Evolutionary conservation across 495 filamentous ascomycete genomes (phyloP).

Genomic region (Trichoderma virens): DNA sequence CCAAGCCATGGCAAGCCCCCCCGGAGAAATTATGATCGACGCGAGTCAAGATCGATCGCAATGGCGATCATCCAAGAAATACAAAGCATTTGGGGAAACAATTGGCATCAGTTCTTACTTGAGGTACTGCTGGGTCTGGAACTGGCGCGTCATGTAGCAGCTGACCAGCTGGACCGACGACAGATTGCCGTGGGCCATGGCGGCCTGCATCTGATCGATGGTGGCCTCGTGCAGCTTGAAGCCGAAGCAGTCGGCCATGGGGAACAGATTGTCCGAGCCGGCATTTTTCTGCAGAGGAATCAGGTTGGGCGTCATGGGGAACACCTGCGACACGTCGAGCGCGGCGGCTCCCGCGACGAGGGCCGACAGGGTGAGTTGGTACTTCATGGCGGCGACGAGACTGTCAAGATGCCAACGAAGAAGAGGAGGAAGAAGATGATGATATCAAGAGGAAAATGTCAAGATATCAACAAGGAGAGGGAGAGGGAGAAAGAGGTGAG

Average conservation of each 20-base stretch:
- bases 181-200: constrained; percentile 29
- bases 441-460: not conserved
- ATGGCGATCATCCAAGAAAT: too few relatives aligned
- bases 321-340: constrained; percentile 4
- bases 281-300: constrained; percentile 15
- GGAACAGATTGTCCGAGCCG: constrained; percentile 20
- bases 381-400: not conserved
- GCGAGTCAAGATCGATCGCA: not conserved
- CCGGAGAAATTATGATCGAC: too few relatives aligned
- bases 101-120: constrained; percentile 37
- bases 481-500: not conserved
- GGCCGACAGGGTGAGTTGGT: not conserved
- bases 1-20: not conserved
- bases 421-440: not conserved
- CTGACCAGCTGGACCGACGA: constrained; percentile 40
- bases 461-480: not conserved
- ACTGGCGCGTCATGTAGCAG: constrained; percentile 46
- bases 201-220: constrained; percentile 33
- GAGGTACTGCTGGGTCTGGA: constrained; percentile 50
- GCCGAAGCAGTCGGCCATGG: constrained; percentile 54
- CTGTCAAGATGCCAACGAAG: not conserved
- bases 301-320: constrained; percentile 11
- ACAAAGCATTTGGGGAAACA: too few relatives aligned
- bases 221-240: constrained; percentile 54
- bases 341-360: not conserved